These are phyloP conservation scores for Xylariaceae sp. DNA, from an alignment of 2,329 filamentous ascomycete species.

Conservation along the genomic window DNA sequence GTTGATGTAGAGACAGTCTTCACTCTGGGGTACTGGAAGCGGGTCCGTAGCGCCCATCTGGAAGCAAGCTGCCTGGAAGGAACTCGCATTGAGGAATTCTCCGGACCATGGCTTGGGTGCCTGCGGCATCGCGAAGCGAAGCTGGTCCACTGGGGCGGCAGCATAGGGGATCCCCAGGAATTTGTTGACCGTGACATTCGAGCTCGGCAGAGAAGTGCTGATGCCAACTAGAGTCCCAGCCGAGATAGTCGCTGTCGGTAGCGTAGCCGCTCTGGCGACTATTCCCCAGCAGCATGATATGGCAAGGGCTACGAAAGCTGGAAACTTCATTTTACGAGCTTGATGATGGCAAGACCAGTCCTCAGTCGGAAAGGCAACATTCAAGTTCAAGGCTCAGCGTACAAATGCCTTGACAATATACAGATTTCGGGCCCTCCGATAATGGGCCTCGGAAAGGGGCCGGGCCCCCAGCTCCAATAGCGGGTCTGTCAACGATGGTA, in stretches of 20 bases:
- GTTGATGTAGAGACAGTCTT: constrained; percentile 30
- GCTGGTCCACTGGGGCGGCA: background rate
- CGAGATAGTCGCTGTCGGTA: background rate
- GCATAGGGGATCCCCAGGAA: constrained; percentile 3
- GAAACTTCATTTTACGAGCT: too few species aligned
- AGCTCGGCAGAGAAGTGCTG: background rate
- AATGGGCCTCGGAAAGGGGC: too few species aligned
- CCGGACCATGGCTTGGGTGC: background rate
- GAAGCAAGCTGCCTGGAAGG: background rate
- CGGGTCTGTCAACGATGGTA: too few species aligned
- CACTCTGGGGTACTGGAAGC: constrained; percentile 8
- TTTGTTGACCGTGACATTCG: background rate
- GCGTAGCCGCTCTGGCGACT: too few species aligned
- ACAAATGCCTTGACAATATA: too few species aligned
- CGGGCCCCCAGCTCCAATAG: too few species aligned
- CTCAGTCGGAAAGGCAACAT: too few species aligned
- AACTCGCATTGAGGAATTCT: background rate
- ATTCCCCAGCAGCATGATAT: too few species aligned
- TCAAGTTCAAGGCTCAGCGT: too few species aligned
- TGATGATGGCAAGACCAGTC: too few species aligned
- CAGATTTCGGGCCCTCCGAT: too few species aligned
- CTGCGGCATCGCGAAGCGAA: constrained; percentile 1
- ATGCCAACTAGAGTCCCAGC: background rate
- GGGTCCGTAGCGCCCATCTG: background rate
- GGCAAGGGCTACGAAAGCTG: too few species aligned